These are phyloP conservation scores for Penicillium occitanis DNA, from an alignment of 2,329 filamentous ascomycete species.

Conservation along the genomic window DNA sequence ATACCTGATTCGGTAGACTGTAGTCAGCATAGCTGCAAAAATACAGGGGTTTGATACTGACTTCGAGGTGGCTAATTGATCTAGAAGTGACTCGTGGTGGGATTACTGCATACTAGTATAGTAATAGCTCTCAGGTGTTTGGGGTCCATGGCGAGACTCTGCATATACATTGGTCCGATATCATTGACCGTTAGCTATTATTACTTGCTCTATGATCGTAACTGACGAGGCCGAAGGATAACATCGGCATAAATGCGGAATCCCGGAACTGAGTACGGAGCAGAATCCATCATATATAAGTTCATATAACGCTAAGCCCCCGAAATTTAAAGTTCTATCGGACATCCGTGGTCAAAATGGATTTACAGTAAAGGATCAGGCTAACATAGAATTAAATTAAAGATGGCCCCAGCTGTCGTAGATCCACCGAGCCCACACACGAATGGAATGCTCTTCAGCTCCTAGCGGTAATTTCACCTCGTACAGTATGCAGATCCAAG, in stretches of 20 bases:
- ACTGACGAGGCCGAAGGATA: neutral
- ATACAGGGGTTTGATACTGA: neutral
- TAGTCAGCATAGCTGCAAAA: neutral
- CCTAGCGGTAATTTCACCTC: neutral
- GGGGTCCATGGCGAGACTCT: neutral
- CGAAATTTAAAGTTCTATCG: neutral
- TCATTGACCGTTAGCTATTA: neutral
- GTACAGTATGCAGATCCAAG: neutral
- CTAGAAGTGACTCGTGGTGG: neutral
- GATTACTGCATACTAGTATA: neutral
- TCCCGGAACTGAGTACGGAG: neutral
- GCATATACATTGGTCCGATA: neutral
- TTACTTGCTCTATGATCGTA: neutral
- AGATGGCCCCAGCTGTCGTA: too few species aligned
- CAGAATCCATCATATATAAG: neutral
- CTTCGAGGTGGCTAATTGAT: neutral
- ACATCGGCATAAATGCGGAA: neutral
- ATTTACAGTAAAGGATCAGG: too few species aligned
- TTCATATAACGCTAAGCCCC: too few species aligned
- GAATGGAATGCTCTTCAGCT: neutral
- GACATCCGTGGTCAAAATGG: neutral
- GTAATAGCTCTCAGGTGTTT: neutral
- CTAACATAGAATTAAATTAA: neutral
- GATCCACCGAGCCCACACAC: neutral
- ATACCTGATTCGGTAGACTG: neutral